Conservation (phyloP, 2,329 filamentous ascomycete genomes). For the Drechslerella stenobrocha region DNA sequence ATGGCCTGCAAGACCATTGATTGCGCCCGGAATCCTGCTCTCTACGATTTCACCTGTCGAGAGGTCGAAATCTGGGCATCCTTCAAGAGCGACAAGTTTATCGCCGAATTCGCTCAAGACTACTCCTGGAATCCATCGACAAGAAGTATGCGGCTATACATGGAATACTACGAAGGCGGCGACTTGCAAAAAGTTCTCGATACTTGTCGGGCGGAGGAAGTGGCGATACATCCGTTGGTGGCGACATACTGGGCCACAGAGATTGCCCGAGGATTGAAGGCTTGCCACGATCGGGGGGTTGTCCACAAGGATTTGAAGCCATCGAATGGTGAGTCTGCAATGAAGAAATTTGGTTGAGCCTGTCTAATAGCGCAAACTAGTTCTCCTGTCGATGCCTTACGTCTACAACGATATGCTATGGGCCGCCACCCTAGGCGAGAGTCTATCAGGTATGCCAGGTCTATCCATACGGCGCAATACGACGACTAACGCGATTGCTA, state of each 20-base stretch:
- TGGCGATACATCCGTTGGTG: conserved; percentile 41
- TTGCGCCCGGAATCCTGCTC: conserved; percentile 37
- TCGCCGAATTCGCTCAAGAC: conserved; percentile 44
- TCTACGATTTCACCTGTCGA: conserved; percentile 46
- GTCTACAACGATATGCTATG: conserved; percentile 46
- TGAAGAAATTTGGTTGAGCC: not conserved
- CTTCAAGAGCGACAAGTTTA: conserved; percentile 46
- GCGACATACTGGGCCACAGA: conserved; percentile 45
- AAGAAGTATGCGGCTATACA: conserved; percentile 42
- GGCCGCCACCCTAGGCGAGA: conserved; percentile 43
- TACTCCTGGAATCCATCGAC: conserved; percentile 47
- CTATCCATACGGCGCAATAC: not conserved
- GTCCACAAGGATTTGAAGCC: conserved; percentile 47
- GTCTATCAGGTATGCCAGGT: conserved; percentile 25
- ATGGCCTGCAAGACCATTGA: conserved; percentile 48
- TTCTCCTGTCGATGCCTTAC: conserved; percentile 44
- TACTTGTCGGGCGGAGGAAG: conserved; percentile 38
- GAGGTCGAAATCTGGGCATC: conserved; percentile 45
- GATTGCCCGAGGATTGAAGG: conserved; percentile 44
- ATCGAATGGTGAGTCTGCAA: conserved; percentile 38
- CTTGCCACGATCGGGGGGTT: conserved; percentile 40
- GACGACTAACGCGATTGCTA: conserved; percentile 8
- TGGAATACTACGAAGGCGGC: conserved; percentile 44
- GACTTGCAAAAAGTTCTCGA: conserved; percentile 45
- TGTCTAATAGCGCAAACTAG: conserved; percentile 3